phyloP scores from a whole-genome alignment of 768 basidiomycete genomes.

The Coprinopsis cinerea region DNA sequence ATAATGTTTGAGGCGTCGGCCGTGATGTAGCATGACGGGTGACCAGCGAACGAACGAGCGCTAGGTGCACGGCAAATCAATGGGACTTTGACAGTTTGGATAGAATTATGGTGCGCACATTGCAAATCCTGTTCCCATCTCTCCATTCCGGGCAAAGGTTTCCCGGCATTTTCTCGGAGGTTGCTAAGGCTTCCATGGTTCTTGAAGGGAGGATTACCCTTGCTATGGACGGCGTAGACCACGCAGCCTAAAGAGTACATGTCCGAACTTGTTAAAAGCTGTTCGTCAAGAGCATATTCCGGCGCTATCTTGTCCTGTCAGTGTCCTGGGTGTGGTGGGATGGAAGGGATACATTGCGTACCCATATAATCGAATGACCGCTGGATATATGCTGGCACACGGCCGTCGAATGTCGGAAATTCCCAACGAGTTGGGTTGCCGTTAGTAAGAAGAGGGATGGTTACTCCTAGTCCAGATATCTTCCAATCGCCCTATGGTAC shows the following conservation, averaged over 20 bases:
- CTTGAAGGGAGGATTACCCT: slow-evolving; percentile 80
- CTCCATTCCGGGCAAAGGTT: slow-evolving; percentile 55
- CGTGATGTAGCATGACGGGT: slow-evolving; percentile 71
- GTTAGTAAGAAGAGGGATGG: slow-evolving; percentile 67
- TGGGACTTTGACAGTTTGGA: slow-evolving; percentile 1
- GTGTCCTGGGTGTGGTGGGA: not conserved
- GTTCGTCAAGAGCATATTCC: slow-evolving; percentile 90
- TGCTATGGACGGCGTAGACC: slow-evolving; percentile 87
- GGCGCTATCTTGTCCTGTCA: slow-evolving; percentile 51
- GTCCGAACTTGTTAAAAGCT: slow-evolving; percentile 81
- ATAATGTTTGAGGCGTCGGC: slow-evolving; percentile 74
- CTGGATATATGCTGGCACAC: slow-evolving; percentile 76
- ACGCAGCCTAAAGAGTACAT: slow-evolving; percentile 91
- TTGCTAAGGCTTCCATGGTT: slow-evolving; percentile 72
- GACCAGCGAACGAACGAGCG: slow-evolving; percentile 72
- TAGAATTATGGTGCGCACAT: slow-evolving; percentile 35
- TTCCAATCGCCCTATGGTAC: slow-evolving; percentile 93
- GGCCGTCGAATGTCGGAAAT: slow-evolving; percentile 82
- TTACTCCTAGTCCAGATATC: slow-evolving; percentile 82
- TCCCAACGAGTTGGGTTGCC: slow-evolving; percentile 82
- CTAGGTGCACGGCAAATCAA: slow-evolving; percentile 33
- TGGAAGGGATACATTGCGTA: slow-evolving; percentile 26
- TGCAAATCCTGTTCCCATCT: slow-evolving; percentile 67
- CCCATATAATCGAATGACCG: slow-evolving; percentile 95
- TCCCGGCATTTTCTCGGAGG: slow-evolving; percentile 65